phyloP scores from a whole-genome alignment of 371 early-diverging fungal genomes.

The Apophysomyces ossiformis region DNA sequence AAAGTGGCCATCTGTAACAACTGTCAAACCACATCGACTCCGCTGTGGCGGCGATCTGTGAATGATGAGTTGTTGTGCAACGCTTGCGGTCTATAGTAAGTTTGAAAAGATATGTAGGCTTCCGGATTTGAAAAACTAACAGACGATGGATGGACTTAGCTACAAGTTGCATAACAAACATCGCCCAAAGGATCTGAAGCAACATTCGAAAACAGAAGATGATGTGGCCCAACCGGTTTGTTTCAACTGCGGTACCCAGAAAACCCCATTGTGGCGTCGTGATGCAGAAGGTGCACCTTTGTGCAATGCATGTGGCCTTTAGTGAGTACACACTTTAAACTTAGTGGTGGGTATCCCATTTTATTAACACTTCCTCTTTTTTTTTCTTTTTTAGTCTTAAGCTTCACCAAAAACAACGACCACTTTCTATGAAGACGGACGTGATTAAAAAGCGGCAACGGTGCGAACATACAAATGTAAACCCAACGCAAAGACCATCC shows the following conservation, averaged over 20 bases:
- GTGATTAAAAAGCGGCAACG: conserved; percentile 58
- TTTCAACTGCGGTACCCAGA: conserved; percentile 86
- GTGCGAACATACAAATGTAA: conserved; percentile 2
- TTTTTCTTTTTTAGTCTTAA: conserved; percentile 50
- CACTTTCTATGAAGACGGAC: conserved; percentile 78
- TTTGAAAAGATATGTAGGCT: not conserved
- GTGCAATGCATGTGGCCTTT: conserved; percentile 98
- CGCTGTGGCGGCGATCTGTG: conserved; percentile 91
- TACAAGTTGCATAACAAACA: conserved; percentile 73
- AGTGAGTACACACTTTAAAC: conserved; percentile 55
- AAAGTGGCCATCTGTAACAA: conserved; percentile 64
- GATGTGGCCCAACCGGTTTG: conserved; percentile 59
- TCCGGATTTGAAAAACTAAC: not conserved
- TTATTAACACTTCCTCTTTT: not conserved
- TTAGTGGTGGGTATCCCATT: not conserved
- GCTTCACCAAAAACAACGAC: conserved; percentile 85
- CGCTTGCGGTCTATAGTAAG: conserved; percentile 76
- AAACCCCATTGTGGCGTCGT: conserved; percentile 97
- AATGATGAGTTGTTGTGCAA: conserved; percentile 87
- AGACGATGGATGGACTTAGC: conserved; percentile 6
- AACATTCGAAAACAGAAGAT: conserved; percentile 28
- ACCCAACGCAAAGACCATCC: not conserved
- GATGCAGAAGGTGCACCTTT: conserved; percentile 79
- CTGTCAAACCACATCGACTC: conserved; percentile 85
- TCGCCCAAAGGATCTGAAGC: conserved; percentile 53